Base-by-base conservation (phyloP, 139 green algal species). In the Deuterostichococcus epilithicus region DNA sequence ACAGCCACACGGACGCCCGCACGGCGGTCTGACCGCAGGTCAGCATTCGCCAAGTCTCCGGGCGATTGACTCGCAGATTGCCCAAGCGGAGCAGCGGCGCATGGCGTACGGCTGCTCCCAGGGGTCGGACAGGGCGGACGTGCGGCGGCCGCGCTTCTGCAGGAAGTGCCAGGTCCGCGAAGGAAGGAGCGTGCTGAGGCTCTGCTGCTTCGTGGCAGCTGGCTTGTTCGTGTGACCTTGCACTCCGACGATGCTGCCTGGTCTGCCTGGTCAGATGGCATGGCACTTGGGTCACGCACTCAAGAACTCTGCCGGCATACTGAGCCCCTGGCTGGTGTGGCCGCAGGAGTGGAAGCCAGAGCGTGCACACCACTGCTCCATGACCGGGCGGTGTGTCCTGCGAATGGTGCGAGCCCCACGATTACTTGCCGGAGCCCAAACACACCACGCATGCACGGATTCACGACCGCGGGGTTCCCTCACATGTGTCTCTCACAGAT, bases 311-410 rank as follows among this genome's bases (percentile, higher is more conserved):
- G n/a, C n/a, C n/a, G n/a, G n/a, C n/a, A n/a, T n/a, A n/a, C n/a
- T n/a, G n/a, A n/a, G n/a, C n/a, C n/a, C n/a, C n/a, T n/a, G n/a
- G n/a, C n/a, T n/a, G n/a, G n/a, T n/a, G n/a, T n/a, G n/a, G n/a
- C 0, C 77, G 52, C 87, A 92, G 68, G 84, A 79, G 2, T 98
- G 90, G 90, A 98, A 98, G 82, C 94, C 95, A 22, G 84, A 92
- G 67, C 86, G 95, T 1, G 81, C 89, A 2, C 95, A 99, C 85
- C 95, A 99, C 88, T 96, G 92, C 89, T 93, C 83, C 77, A 88
- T 97, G 52, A 90, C 83, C 30, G 88, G 91, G 59, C 81, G 82
- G 15, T 99, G 95, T 85, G 90, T 98, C 33, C 89, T 99, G 15
- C 91, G 90, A 72, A 97, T 98, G 93, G 94, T 74, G 58, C 10